Evolutionary conservation across 208 protist species (phyloP), one percentile per base, ranked within the genome.

Genomic region (Crithidia bombi): DNA sequence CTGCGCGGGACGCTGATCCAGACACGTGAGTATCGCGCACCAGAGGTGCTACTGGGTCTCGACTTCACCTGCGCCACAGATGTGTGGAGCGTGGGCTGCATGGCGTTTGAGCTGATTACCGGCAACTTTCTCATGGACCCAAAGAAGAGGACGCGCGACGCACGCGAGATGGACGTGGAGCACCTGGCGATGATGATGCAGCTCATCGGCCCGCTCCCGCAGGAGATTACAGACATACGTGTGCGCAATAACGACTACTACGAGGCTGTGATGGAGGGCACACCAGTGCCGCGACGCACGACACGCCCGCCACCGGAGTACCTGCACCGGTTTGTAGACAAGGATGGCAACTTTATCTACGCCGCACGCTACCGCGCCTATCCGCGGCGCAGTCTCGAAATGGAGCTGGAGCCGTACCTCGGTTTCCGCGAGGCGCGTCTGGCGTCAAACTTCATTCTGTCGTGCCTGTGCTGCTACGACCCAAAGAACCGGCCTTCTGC

Each of bases 31-130:
- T 98, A 98, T 81, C 81, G 94, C 25, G 87, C 88, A 7, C 94
- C 94, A 19, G 94, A 98, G 73, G 89, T 97, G 33, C 61, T 98
- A 23, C 79, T 97, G 21, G 94, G 94, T 9, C 55, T 90, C 10
- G 82, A 95, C 64, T 97, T 94, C 78, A 97, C 91, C 51, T 83
- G 82, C 55, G 85, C 83, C 32, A 91, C 82, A 15, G 96, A 98
- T 65, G 73, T 98, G 28, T 98, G 94, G 94, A 90, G 84, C 66
- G 78, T 98, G 7, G 96, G 94, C 25, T 98, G 94, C 74, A 88
- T 96, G 69, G 82, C 87, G 0, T 95, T 85, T 68, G 93, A 97
- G 78, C 70, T 97, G 14, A 83, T 95, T 51, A 94, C 93, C 4
- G 91, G 91, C 23, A 81, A 92, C 7, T 89, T 95, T 47, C 78